These are phyloP conservation scores for Anisodus tanguticus DNA, from an alignment of 257 asterid genomes.

Conservation along the genomic window DNA sequence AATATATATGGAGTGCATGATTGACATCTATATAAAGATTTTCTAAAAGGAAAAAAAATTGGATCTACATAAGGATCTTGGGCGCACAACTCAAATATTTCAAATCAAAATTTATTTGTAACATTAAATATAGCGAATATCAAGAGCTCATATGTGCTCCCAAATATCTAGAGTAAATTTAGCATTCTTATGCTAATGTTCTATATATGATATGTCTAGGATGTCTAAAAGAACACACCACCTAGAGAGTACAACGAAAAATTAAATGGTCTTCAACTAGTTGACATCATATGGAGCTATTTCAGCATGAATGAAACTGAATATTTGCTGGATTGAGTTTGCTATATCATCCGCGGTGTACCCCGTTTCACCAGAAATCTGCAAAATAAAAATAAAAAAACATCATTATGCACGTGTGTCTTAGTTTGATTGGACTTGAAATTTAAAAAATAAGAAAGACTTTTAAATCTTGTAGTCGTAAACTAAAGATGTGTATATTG, in stretches of 20 bases:
- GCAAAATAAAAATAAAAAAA: constrained; percentile 32
- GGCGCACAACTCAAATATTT: neutral
- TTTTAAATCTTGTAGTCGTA: neutral
- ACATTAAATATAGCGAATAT: neutral
- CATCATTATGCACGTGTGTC: neutral
- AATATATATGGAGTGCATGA: too few relatives aligned
- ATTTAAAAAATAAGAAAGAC: neutral
- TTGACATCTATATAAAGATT: too few relatives aligned
- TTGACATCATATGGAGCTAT: constrained; percentile 45
- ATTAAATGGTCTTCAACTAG: neutral
- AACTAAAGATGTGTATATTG: neutral
- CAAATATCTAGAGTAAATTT: neutral
- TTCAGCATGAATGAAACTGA: constrained; percentile 81
- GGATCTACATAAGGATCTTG: too few relatives aligned
- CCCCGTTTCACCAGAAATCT: constrained; percentile 77
- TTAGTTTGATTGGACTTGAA: neutral
- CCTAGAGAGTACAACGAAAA: neutral
- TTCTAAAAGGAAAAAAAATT: too few relatives aligned
- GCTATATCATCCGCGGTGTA: constrained; percentile 90
- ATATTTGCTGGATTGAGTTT: constrained; percentile 84
- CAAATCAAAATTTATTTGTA: neutral
- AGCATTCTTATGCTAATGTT: neutral
- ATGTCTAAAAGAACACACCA: neutral
- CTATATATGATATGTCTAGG: neutral
- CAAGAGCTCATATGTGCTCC: neutral